Percentiles rank a stretch among this genome's conserved stretches.
phyloP scores from a whole-genome alignment of 2,329 filamentous ascomycete genomes.

The Domatiomyces catenatus region DNA sequence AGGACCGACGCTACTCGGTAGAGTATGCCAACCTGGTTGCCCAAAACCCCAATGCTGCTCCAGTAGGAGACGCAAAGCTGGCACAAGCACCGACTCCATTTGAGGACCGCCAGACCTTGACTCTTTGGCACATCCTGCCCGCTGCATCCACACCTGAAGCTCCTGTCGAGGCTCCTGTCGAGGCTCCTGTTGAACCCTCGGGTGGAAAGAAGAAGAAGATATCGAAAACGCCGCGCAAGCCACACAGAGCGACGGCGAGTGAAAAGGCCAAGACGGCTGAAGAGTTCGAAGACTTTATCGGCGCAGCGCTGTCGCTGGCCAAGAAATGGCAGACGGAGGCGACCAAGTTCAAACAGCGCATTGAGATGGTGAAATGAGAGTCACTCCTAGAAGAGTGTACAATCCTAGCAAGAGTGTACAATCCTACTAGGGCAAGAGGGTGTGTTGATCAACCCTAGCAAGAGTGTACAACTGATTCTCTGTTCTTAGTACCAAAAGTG shows the following conservation, averaged over 20 bases:
- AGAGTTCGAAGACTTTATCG: neutral
- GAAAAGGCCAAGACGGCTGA: neutral
- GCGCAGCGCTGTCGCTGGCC: neutral
- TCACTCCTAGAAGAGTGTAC: too few relatives aligned
- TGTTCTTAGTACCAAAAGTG: too few relatives aligned
- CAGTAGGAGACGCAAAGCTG: neutral
- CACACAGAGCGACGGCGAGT: neutral
- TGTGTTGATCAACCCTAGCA: too few relatives aligned
- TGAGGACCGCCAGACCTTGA: neutral
- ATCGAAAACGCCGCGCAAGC: neutral
- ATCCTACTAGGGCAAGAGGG: too few relatives aligned
- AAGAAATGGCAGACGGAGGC: neutral
- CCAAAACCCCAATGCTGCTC: neutral
- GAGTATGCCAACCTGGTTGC: neutral
- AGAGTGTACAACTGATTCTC: too few relatives aligned
- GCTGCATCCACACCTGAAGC: neutral
- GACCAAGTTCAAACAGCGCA: neutral
- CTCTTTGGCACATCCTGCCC: neutral
- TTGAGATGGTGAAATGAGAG: neutral
- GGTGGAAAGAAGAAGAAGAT: neutral
- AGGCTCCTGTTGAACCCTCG: neutral
- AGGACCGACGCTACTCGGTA: neutral
- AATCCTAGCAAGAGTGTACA: too few relatives aligned
- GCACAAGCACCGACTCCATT: neutral
- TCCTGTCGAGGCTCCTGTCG: neutral